These are phyloP conservation scores for Aspergillus sp. DNA, from an alignment of 2,329 filamentous ascomycete genomes.

Conservation along the genomic window DNA sequence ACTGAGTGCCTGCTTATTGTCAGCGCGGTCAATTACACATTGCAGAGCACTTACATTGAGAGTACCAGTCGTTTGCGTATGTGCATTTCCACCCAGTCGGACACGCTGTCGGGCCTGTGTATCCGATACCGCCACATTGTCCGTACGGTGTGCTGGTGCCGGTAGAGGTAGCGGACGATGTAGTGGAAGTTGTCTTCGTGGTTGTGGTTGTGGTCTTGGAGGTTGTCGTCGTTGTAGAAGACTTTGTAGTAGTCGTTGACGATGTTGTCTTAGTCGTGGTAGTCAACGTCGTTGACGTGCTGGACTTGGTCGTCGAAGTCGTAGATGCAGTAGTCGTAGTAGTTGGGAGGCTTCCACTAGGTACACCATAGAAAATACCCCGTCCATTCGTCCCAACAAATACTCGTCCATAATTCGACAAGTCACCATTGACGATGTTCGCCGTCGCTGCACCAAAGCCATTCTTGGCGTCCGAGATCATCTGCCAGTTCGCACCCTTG, in stretches of 20 bases:
- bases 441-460: conserved; percentile 24
- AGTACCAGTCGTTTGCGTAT: conserved; percentile 13
- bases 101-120: conserved; percentile 15
- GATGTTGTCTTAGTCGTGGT: background rate
- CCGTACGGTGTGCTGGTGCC: conserved; percentile 12
- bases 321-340: conserved; percentile 15
- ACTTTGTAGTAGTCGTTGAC: background rate
- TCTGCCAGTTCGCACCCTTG: conserved; percentile 23
- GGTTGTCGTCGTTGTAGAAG: background rate
- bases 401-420: conserved; percentile 26
- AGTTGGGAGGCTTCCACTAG: conserved; percentile 19
- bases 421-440: conserved; percentile 26
- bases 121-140: conserved; percentile 18
- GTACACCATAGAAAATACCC: conserved; percentile 30
- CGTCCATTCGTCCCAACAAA: conserved; percentile 34
- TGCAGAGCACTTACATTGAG: background rate
- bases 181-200: background rate
- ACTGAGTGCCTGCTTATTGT: background rate
- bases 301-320: conserved; percentile 6
- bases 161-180: conserved; percentile 7
- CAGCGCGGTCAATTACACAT: background rate
- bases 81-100: conserved; percentile 17
- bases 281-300: background rate
- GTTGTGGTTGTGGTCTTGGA: background rate
- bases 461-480: conserved; percentile 24